Evolutionary conservation across 768 basidiomycete genomes (phyloP).

Genomic region (Pholiota molesta): DNA sequence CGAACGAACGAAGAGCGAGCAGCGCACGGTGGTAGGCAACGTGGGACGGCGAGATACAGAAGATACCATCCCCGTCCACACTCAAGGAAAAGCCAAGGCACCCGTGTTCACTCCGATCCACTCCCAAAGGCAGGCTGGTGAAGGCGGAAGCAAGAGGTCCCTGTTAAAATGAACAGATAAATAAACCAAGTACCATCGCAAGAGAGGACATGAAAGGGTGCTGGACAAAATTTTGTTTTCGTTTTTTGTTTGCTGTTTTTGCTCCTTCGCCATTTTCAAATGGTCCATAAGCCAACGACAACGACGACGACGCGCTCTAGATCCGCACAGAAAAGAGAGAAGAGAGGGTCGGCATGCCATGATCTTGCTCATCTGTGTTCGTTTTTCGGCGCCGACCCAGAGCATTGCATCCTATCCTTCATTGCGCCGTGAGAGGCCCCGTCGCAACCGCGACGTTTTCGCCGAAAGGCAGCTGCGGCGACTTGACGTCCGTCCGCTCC

Average conservation of each 20-base stretch:
- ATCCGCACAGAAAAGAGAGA: too few species aligned
- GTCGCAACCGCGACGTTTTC: constrained; percentile 63
- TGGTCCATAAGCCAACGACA: too few species aligned
- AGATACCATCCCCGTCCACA: background rate
- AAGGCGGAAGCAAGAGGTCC: constrained; percentile 25
- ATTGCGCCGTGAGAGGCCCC: constrained; percentile 44
- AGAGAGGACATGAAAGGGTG: constrained; percentile 25
- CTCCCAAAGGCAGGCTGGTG: constrained; percentile 17
- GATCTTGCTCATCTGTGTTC: too few species aligned
- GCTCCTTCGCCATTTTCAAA: too few species aligned
- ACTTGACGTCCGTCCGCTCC: constrained; percentile 53
- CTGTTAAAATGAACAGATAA: constrained; percentile 46
- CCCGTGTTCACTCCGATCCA: constrained; percentile 7
- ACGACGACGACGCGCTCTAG: too few species aligned
- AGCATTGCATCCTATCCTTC: too few species aligned
- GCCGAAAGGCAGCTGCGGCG: constrained; percentile 61
- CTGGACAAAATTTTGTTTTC: constrained; percentile 6
- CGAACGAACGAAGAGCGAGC: background rate
- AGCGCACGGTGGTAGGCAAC: too few species aligned
- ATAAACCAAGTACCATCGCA: constrained; percentile 42
- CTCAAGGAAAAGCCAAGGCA: background rate
- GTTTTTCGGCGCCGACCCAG: too few species aligned
- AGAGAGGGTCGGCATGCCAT: too few species aligned
- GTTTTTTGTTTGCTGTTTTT: too few species aligned
- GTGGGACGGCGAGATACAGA: background rate